Evolutionary conservation across 345 rosid genomes (phyloP), one percentile per base, ranked within the genome.

Genomic region (Excoecaria agallocha): DNA sequence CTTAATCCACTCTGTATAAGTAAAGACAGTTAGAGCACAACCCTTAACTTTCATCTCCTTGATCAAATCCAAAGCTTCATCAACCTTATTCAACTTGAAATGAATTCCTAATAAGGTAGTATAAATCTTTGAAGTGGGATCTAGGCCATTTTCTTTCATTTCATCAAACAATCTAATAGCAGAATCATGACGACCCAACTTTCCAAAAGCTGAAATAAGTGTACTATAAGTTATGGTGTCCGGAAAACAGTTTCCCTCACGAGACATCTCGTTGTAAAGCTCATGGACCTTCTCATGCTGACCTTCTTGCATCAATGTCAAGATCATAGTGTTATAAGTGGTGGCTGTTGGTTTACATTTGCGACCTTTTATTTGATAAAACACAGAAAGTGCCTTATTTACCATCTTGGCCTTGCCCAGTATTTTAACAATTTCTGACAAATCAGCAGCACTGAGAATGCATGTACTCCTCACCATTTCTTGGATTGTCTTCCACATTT

Each of bases 221-320:
- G 87, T 89, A 73, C 83, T 89, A 78, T 91, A 94, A 2, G 97
- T 94, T 51, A 91, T 55, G 0, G 97, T 94, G 70, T 93, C 98
- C 0, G 97, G 98, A 63, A 86, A 87, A 77, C 97, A 94, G 25
- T 83, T 85, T 19, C 85, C 88, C 43, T 91, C 99, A 55, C 79
- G 86, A 76, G 94, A 89, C 98, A 92, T 94, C 89, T 94, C 98
- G 19, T 75, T 89, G 55, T 94, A 94, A 69, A 94, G 88, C 82
- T 93, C 99, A 15, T 91, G 97, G 17, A 93, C 85, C 78, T 88
- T 94, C 70, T 87, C 97, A 67, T 83, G 79, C 76, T 91, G 90
- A n/a, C 97, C 87, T 79, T 87, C 97, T 78, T 87, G 96, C 88
- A 94, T 82, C 84, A 94, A 66, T 91, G 91, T 91, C 83, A 86